Base-by-base conservation (phyloP, 1,139 yeast genomes). In the Hyphopichia buzzinii region DNA sequence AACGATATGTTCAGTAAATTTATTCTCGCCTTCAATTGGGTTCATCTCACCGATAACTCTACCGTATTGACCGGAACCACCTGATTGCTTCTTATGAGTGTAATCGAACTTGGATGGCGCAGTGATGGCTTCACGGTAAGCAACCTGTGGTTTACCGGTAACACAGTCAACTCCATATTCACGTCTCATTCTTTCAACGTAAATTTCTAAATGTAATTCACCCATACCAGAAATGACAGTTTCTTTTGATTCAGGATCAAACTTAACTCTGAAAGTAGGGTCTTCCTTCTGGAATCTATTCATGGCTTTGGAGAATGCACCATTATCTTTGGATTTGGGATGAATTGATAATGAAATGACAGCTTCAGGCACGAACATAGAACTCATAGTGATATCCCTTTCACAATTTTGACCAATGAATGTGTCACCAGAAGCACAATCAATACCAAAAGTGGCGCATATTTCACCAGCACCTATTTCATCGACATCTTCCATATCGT, bases 51-150 rank as follows among this genome's bases (percentile, higher is more conserved):
- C 99, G 64, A 90, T 86, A 52, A 92, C 97, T 70, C 94, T 83
- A 65, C 96, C 98, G 60, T 82, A 92, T 72, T 92, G 99, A 69
- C 99, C 99, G 48, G 98, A 95, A 77, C 99, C 99, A 64, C 99
- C 99, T 56, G 94, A 79, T 72, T 92, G 99, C 61, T 90, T 90
- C 77, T 92, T 92, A 72, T 90, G 97, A 24, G 96, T 86, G 69
- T 80, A 88, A 60, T 92, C 97, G 56, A 92, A 90, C n/a, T 79
- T 72, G 19, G 92, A 75, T 29, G 85, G 71, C 4, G 74, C 61
- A 29, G 87, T 72, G 46, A 92, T 81, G 29, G 98, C 84, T 69
- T 94, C 99, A 65, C 99, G 84, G 69, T 92, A 94, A 17, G 98
- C 88, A 33, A 94, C 98, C 71, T 90, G 97, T 35, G 98, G 99